Evolutionary conservation across 805 yeast genomes (phyloP).

Genomic region (Candida xyloterini): DNA sequence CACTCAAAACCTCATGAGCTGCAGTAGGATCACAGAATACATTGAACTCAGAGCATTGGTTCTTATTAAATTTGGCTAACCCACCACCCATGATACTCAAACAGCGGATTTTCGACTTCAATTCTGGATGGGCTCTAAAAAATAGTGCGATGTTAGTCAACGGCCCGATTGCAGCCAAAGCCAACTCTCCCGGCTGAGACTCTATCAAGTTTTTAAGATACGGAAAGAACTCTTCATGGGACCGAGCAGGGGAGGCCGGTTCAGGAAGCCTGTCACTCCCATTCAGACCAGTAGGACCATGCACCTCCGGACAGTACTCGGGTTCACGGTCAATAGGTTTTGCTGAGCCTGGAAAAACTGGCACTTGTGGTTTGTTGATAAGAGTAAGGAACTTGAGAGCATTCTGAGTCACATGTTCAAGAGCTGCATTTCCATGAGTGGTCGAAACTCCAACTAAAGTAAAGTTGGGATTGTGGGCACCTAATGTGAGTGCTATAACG

Average conservation of each 20-base stretch:
- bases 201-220: conserved; percentile 22
- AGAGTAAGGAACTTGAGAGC: conserved; percentile 66
- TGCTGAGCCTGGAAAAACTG: conserved; percentile 65
- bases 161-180: conserved; percentile 74
- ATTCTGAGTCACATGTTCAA: conserved; percentile 64
- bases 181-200: conserved; percentile 44
- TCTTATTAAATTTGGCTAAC: conserved; percentile 29
- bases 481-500: conserved; percentile 67
- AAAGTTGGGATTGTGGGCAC: conserved; percentile 57
- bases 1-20: conserved; percentile 53
- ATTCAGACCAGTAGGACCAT: conserved; percentile 74
- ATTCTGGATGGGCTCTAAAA: conserved; percentile 52
- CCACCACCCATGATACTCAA: conserved; percentile 81
- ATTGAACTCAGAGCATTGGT: conserved; percentile 66
- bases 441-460: conserved; percentile 68
- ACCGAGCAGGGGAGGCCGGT: conserved; percentile 33
- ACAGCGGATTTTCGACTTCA: conserved; percentile 44
- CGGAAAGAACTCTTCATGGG: conserved; percentile 23
- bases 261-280: conserved; percentile 63
- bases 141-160: conserved; percentile 68
- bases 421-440: conserved; percentile 68
- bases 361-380: conserved; percentile 47
- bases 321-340: conserved; percentile 53
- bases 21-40: conserved; percentile 75
- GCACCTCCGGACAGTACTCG: conserved; percentile 58